These are phyloP conservation scores for Echinosophora koreensis DNA, from an alignment of 306 rosid species.

Conservation along the genomic window DNA sequence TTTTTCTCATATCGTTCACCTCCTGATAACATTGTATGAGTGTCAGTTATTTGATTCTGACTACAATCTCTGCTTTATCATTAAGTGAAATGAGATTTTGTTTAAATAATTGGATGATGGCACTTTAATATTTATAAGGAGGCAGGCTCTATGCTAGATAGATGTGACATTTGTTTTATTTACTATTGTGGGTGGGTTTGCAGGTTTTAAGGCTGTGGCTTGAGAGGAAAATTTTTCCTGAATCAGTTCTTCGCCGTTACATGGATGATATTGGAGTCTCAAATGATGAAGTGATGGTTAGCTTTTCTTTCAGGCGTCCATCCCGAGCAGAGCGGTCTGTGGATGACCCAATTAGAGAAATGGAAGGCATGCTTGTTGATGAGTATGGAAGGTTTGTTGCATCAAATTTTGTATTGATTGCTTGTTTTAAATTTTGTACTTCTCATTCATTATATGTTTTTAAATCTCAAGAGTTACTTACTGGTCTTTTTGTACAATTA, in stretches of 20 bases:
- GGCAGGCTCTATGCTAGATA: neutral
- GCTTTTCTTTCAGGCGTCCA: slow-evolving; percentile 87
- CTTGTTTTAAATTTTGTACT: neutral
- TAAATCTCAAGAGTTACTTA: slow-evolving; percentile 1
- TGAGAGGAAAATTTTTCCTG: slow-evolving; percentile 95
- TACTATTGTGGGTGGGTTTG: slow-evolving; percentile 42
- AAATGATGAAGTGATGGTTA: slow-evolving; percentile 75
- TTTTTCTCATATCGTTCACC: neutral
- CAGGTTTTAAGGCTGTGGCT: slow-evolving; percentile 98
- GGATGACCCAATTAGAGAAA: slow-evolving; percentile 99
- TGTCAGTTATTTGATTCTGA: slow-evolving; percentile 33
- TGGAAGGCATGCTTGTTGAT: slow-evolving; percentile 99
- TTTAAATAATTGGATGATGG: neutral
- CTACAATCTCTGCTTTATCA: neutral
- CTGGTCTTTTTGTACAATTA: slow-evolving; percentile 3
- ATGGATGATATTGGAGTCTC: slow-evolving; percentile 94
- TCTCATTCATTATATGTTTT: slow-evolving; percentile 8
- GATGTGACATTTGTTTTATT: slow-evolving; percentile 28
- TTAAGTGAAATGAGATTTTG: slow-evolving; percentile 24
- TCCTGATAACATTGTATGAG: slow-evolving; percentile 24
- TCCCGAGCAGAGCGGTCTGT: slow-evolving; percentile 95
- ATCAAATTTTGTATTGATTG: neutral
- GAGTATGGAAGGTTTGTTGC: slow-evolving; percentile 88
- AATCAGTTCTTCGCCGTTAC: slow-evolving; percentile 81
- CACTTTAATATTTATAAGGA: neutral